Conservation (phyloP, 345 rosid genomes). For the Hirschfeldia incana region DNA sequence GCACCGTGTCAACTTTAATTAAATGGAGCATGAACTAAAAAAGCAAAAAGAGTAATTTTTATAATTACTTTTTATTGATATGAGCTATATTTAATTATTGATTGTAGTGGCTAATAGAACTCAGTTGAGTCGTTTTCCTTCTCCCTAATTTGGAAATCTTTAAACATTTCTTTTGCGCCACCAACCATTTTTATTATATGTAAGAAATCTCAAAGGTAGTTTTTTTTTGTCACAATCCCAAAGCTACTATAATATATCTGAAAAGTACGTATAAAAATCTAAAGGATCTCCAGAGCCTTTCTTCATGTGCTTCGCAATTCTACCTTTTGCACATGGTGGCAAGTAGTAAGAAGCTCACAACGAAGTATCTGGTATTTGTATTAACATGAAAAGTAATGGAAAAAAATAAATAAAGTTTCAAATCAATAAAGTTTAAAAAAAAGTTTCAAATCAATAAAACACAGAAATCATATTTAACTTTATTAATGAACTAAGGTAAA, state of each 20-base stretch:
- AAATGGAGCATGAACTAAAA: background rate
- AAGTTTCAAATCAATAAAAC: conserved; percentile 1
- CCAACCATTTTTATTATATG: conserved; percentile 6
- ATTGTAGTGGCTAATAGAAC: background rate
- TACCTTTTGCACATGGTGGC: conserved; percentile 32
- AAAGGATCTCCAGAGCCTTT: background rate
- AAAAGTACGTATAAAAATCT: background rate
- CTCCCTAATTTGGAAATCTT: conserved; percentile 20
- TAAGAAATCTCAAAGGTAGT: background rate
- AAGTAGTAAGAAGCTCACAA: conserved; percentile 18
- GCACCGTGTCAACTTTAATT: background rate
- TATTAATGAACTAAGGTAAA: background rate
- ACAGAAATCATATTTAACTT: background rate
- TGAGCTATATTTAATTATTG: background rate
- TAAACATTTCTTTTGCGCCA: conserved; percentile 2
- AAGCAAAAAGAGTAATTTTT: background rate
- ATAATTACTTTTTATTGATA: background rate
- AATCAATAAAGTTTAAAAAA: too few relatives aligned
- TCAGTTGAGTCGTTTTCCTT: background rate
- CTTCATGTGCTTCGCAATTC: conserved; percentile 33
- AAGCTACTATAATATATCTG: background rate
- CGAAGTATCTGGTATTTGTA: conserved; percentile 7
- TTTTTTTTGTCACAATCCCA: too few relatives aligned
- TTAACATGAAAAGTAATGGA: conserved; percentile 22
- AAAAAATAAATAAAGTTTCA: background rate